Conservation (phyloP, 257 asterid genomes). For the Solanum pinnatisectum region DNA sequence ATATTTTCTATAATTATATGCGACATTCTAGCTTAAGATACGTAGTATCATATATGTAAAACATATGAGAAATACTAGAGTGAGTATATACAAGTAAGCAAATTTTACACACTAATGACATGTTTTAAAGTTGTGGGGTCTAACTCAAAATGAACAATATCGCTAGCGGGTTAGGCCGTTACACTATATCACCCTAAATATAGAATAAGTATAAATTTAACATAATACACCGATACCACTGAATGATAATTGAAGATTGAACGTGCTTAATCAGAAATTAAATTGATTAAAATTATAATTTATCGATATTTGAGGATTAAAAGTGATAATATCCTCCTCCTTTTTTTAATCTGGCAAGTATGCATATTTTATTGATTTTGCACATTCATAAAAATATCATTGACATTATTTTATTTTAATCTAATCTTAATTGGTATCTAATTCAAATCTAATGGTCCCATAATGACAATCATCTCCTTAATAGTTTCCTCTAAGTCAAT, state of each 20-base stretch:
- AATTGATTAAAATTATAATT: neutral
- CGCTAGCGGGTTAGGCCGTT: fast-evolving
- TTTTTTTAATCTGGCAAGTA: neutral
- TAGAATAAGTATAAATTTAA: neutral
- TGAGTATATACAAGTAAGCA: no score
- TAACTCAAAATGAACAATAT: no score
- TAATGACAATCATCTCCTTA: neutral
- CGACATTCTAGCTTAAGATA: no score
- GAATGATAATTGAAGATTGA: neutral
- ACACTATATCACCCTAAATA: neutral
- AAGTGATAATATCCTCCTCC: neutral
- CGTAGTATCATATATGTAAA: no score
- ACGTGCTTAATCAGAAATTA: neutral
- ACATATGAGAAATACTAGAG: no score
- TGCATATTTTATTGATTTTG: neutral
- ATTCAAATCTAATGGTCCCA: neutral
- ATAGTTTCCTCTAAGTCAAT: neutral
- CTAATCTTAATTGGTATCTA: neutral
- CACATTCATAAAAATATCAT: neutral
- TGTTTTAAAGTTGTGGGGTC: no score
- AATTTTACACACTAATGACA: no score
- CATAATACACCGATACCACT: neutral
- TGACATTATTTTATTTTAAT: neutral
- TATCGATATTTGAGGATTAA: neutral
- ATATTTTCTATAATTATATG: neutral